These are phyloP conservation scores for Nasturtium officinale DNA, from an alignment of 345 rosid genomes.

Conservation along the genomic window DNA sequence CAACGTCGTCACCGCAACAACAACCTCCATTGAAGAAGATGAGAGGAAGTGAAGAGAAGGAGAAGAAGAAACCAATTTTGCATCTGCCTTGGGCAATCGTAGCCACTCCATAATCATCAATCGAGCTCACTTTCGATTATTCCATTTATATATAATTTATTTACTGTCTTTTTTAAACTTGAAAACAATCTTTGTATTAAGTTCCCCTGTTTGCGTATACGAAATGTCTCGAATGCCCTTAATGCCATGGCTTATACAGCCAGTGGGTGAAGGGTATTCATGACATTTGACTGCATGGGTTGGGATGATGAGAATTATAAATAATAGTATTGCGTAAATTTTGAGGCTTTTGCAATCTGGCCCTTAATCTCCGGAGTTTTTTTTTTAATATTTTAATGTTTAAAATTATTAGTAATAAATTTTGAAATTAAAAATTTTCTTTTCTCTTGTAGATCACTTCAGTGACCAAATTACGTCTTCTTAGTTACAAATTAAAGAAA, in stretches of 20 bases:
- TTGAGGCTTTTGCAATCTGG: constrained; percentile 23
- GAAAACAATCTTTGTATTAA: constrained; percentile 30
- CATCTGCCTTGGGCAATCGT: constrained; percentile 40
- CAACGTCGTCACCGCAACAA: constrained; percentile 23
- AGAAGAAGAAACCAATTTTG: constrained; percentile 40
- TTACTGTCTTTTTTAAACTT: constrained; percentile 10
- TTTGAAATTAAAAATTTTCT: background rate
- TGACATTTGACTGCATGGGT: constrained; percentile 48
- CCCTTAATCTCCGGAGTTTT: constrained; percentile 29
- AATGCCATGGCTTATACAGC: constrained; percentile 6
- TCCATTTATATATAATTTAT: constrained; percentile 4
- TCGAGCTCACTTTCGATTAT: constrained; percentile 17
- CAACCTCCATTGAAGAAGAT: constrained; percentile 58
- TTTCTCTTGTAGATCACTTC: background rate
- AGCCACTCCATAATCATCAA: constrained; percentile 39
- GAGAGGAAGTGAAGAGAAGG: constrained; percentile 49
- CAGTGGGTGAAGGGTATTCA: constrained; percentile 36
- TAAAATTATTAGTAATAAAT: background rate
- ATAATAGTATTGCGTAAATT: constrained; percentile 32
- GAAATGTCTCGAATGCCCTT: constrained; percentile 49
- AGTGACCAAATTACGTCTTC: background rate
- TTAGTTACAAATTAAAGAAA: background rate
- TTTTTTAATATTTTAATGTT: background rate
- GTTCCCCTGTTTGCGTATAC: constrained; percentile 40
- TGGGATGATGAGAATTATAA: constrained; percentile 20